Base-by-base conservation (phyloP, 768 basidiomycete species). In the Mycena olivaceomarginata region DNA sequence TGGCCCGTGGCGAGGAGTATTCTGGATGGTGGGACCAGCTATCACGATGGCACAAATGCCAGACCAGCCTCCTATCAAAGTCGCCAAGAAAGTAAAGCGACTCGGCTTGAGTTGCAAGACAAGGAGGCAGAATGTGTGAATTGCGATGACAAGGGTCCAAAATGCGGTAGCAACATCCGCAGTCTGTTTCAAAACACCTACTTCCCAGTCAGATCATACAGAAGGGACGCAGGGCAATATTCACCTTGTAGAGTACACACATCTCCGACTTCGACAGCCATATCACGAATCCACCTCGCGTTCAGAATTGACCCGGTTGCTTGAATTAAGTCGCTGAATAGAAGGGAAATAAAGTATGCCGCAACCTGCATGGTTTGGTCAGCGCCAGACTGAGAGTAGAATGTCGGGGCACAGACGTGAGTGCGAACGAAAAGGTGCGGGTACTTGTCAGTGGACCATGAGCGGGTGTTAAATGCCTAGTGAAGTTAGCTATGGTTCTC, bases 261-360 rank as follows among this genome's bases (percentile, higher is more conserved):
- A 2, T 83, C 75, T 16, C 87, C 90, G 53, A 82, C 81, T 13
- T 82, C 74, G 0, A 92, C 87, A 1, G 82, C 85, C 76, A 81
- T 80, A 11, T 84, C 73, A 15, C 70, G 74, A 40, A 88, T 80
- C 91, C 91, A 92, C 65, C 82, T 80, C 13, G 83, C 77, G 68
- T 85, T 91, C 80, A 91, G 84, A 68, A 91, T 86, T 8, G 90
- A 89, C 7, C 89, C 85, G n/a, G 87, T n/a, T 2, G 85, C 87
- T 84, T 91, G 91, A 13, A 89, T 71, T 6, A 92, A 51, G 79
- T 92, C 88, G 72, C 89, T 89, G 5, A 90, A 46, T n/a, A 93
- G 82, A 56, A 92, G 83, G 40, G 88, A 93, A n/a, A 91, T 77
- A 75, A 92, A 91, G 79, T 92, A 93, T 20, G 88, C 89, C 4